Evolutionary conservation across 495 filamentous ascomycete species (phyloP).

Genomic region (Penicillium cataractarum): DNA sequence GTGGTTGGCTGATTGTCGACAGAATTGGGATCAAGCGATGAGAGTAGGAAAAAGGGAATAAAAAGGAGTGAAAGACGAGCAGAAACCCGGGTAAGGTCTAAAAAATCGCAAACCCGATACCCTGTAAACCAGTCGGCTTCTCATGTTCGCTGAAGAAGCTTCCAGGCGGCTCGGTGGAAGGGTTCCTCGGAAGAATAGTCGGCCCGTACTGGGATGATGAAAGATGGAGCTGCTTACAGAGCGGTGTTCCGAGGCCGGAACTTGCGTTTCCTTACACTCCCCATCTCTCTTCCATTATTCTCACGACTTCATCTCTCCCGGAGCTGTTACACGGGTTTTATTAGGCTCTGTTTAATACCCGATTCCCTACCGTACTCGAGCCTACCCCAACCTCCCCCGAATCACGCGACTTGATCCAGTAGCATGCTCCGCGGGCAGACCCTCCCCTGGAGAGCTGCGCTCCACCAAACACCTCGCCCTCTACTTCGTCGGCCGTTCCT

Average conservation of each 20-base stretch:
- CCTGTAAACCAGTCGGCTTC: slow-evolving; percentile 14
- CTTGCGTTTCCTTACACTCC: slow-evolving; percentile 21
- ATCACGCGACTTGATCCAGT: slow-evolving; percentile 24
- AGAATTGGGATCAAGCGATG: slow-evolving; percentile 3
- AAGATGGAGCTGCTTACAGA: slow-evolving; percentile 45
- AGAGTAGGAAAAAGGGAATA: background rate
- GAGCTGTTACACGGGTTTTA: slow-evolving; percentile 24
- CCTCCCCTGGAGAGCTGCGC: slow-evolving; percentile 59
- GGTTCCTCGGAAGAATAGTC: slow-evolving; percentile 5
- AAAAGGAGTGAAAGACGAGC: slow-evolving; percentile 13
- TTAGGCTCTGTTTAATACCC: slow-evolving; percentile 12
- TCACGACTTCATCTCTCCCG: slow-evolving; percentile 4
- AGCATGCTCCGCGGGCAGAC: slow-evolving; percentile 60
- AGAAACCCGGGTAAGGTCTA: slow-evolving; percentile 13
- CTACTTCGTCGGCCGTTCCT: slow-evolving; percentile 38
- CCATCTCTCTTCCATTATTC: slow-evolving; percentile 16
- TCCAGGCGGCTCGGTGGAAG: slow-evolving; percentile 29
- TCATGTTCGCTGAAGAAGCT: slow-evolving; percentile 35
- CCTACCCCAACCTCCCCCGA: slow-evolving; percentile 1
- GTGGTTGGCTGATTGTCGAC: slow-evolving; percentile 18
- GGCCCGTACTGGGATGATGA: slow-evolving; percentile 28
- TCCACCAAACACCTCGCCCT: slow-evolving; percentile 50
- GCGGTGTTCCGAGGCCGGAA: slow-evolving; percentile 34
- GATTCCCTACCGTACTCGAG: slow-evolving; percentile 10
- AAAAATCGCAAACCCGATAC: slow-evolving; percentile 13